Evolutionary conservation across 2,329 filamentous ascomycete genomes (phyloP).

Genomic region (Cytospora paraplurivora): DNA sequence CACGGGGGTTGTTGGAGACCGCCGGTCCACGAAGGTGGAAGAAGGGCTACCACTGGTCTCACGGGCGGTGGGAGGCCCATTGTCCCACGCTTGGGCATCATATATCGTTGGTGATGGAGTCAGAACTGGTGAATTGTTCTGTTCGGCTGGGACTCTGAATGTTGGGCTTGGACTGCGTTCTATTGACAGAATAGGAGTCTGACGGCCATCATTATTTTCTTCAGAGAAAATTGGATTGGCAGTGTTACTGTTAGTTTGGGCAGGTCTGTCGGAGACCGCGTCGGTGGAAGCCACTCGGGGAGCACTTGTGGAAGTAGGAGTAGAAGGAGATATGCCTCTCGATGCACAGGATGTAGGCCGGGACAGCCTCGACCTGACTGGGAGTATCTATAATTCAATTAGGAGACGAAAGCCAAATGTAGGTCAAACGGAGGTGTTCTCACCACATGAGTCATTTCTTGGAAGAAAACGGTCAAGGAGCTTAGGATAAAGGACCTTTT

Average conservation of each 20-base stretch:
- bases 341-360: neutral
- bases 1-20: neutral
- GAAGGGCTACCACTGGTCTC: neutral
- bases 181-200: neutral
- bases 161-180: neutral
- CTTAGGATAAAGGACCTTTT: no score
- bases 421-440: neutral
- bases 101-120: neutral
- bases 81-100: neutral
- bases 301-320: neutral
- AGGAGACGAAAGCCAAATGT: neutral
- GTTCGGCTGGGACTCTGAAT: neutral
- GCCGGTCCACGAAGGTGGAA: neutral
- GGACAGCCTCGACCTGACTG: neutral
- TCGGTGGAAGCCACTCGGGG: neutral
- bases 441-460: neutral
- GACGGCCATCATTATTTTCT: neutral
- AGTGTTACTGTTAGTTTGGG: neutral
- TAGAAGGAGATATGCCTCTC: neutral
- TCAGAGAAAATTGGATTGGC: neutral
- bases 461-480: no score
- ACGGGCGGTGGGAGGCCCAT: neutral
- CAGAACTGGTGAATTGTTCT: neutral
- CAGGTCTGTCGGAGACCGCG: neutral
- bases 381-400: neutral